These are phyloP conservation scores for Linum trigynum DNA, from an alignment of 345 rosid genomes.

Conservation along the genomic window DNA sequence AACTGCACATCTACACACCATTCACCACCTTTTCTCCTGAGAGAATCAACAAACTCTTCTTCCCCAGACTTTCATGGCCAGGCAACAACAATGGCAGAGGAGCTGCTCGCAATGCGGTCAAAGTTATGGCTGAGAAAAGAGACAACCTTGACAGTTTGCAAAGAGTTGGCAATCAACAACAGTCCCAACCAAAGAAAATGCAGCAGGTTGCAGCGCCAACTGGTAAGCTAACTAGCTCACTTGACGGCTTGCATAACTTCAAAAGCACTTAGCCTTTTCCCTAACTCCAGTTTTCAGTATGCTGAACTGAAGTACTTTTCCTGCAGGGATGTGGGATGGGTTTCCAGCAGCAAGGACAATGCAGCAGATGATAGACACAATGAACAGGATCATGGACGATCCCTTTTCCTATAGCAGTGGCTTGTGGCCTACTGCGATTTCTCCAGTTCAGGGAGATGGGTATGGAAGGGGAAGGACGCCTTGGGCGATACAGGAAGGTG, in stretches of 20 bases:
- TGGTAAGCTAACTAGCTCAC: background rate
- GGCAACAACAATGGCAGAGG: background rate
- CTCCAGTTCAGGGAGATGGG: conserved; percentile 7
- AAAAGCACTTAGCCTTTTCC: background rate
- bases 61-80: background rate
- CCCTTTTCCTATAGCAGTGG: background rate
- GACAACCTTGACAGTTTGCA: conserved; percentile 15
- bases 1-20: background rate
- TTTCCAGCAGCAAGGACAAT: conserved; percentile 17
- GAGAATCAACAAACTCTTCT: background rate
- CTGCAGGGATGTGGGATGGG: conserved; percentile 15
- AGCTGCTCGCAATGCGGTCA: background rate
- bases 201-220: conserved; percentile 9
- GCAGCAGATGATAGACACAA: conserved; percentile 24
- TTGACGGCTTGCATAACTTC: background rate
- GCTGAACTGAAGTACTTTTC: background rate
- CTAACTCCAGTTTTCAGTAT: no score
- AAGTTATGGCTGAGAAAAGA: conserved; percentile 11
- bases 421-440: conserved; percentile 2
- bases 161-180: conserved; percentile 5
- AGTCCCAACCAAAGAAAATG: background rate
- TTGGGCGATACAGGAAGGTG: conserved; percentile 24
- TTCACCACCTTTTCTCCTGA: background rate
- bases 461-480: conserved; percentile 17
- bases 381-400: conserved; percentile 19